Evolutionary conservation across 768 basidiomycete species (phyloP), one percentile per base, ranked within the genome.

Genomic region (Boletus sensibilis): DNA sequence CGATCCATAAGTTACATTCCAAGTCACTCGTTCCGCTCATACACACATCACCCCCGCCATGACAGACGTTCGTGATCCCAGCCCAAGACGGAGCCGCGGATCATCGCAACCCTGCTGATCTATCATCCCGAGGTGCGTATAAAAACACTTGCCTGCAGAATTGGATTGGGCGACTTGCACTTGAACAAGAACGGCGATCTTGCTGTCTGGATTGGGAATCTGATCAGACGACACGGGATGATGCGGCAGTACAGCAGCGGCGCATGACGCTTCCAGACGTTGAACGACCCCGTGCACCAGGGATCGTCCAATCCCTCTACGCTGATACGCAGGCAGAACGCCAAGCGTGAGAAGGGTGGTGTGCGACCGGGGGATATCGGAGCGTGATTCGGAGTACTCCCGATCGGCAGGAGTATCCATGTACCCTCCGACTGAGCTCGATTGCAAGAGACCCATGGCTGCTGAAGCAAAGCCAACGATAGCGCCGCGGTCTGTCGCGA

Each of bases 381-480:
- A 40, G 9, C 12, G 21, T 29, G 33, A 31, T 37, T 10, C 56
- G 39, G 56, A 48, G 25, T 14, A 34, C 34, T 46, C 20, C 33
- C 29, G 55, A 55, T 48, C 56, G 27, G 50, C 8, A 40, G 16
- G 47, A 9, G 20, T n/a, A 27, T 35, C 50, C 23, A 25, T 10
- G 33, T 31, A 27, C 18, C 20, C 41, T 21, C 40, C 46, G 3
- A 2, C 9, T 2, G 52, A 23, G 12, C 27, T 25, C 10, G 50
- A 55, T 11, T 57, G 51, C 9, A 52, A 49, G 21, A 53, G 35
- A 10, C 50, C 62, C 20, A 57, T 50, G 35, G 58, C 43, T 23
- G 71, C 72, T 13, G 72, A 72, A 18, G 64, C 70, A 40, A 71
- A 71, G 16, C 70, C 70, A 4, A 71, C 11, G 31, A 73, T 48